Base-by-base conservation (phyloP, 2,329 filamentous ascomycete species). In the Microcera coccophila region DNA sequence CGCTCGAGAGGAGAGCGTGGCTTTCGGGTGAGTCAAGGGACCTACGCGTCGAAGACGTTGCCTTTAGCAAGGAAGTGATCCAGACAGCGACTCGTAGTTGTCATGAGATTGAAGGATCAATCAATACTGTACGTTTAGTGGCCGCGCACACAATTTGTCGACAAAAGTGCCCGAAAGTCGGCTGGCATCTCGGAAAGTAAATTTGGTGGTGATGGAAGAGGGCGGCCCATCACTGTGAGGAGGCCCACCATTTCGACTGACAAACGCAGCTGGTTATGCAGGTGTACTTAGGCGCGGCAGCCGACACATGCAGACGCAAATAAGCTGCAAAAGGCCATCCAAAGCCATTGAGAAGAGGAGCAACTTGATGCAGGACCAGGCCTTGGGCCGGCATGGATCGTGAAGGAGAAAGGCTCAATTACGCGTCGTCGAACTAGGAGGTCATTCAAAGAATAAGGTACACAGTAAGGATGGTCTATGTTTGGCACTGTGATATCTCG, bases 21-120 rank as follows among this genome's bases (percentile, higher is more conserved):
- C 37, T 26, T 12, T 29, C 29, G 28, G n/a, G 28, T 45, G 45
- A 48, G 21, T 48, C 42, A 42, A 40, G n/a, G 31, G 45, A 17
- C 39, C n/a, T 15, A 35, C 33, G 33, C 20, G 33, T 7, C 16
- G 33, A 35, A 16, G 18, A n/a, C n/a, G 16, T 18, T 18, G 9
- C 15, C 10, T 17, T 19, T n/a, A n/a, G n/a, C n/a, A n/a, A n/a
- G n/a, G n/a, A n/a, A n/a, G n/a, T n/a, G n/a, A n/a, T n/a, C n/a
- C n/a, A n/a, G n/a, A n/a, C n/a, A n/a, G n/a, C n/a, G n/a, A n/a
- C n/a, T n/a, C n/a, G n/a, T n/a, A n/a, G n/a, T n/a, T n/a, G n/a
- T n/a, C n/a, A n/a, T n/a, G n/a, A n/a, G n/a, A n/a, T n/a, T n/a
- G n/a, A n/a, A n/a, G n/a, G n/a, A n/a, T n/a, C n/a, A n/a, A n/a